Conservation (phyloP, 2,329 filamentous ascomycete genomes). For the Onygena corvina region DNA sequence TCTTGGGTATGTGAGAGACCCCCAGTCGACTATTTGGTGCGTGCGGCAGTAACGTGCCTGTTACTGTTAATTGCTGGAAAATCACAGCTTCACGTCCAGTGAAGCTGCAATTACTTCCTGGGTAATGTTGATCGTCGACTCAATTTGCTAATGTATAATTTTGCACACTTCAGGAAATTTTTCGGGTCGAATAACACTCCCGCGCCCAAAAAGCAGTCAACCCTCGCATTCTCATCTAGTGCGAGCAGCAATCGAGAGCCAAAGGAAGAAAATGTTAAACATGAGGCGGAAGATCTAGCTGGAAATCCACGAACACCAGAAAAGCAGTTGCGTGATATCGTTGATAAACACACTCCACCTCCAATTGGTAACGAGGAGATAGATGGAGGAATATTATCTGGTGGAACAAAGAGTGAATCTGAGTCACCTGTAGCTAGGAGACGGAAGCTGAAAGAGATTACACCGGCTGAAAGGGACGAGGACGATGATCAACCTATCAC, state of each 20-base stretch:
- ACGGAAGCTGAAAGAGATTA: conserved; percentile 31
- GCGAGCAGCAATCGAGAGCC: conserved; percentile 39
- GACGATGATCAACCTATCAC: conserved; percentile 48
- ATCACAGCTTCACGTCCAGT: not conserved
- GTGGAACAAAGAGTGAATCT: conserved; percentile 14
- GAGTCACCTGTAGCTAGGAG: conserved; percentile 16
- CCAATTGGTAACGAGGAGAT: conserved; percentile 10
- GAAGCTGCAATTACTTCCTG: not conserved
- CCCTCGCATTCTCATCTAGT: conserved; percentile 54
- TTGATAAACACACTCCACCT: conserved; percentile 13
- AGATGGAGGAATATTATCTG: conserved; percentile 13
- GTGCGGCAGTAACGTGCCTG: conserved; percentile 18
- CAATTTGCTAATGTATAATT: not conserved
- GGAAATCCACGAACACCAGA: not conserved
- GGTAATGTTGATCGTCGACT: not conserved
- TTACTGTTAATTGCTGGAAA: too few relatives aligned
- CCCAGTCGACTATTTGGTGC: conserved; percentile 64
- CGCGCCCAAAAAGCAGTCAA: conserved; percentile 61
- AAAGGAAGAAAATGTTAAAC: conserved; percentile 18
- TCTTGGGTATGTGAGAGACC: conserved; percentile 70
- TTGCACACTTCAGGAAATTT: conserved; percentile 57
- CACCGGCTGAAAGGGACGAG: conserved; percentile 35
- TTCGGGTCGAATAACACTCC: conserved; percentile 57
- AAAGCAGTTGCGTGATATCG: not conserved
- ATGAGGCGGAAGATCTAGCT: conserved; percentile 10